Conservation (phyloP, 805 yeast species). For the Myxozyma neotropica region DNA sequence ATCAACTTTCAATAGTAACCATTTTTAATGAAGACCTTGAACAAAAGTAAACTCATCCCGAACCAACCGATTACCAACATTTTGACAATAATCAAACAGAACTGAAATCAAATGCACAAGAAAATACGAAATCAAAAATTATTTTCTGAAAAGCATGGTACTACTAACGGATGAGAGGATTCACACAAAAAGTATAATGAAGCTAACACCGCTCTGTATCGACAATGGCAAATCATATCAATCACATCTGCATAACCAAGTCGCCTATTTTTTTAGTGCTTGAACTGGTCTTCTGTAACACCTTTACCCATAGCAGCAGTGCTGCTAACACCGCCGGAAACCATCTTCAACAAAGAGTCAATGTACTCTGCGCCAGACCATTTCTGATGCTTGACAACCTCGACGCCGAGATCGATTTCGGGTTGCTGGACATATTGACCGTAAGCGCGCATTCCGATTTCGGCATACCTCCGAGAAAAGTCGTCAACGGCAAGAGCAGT, state of each 20-base stretch:
- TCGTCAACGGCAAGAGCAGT: constrained; percentile 89
- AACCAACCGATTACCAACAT: not conserved
- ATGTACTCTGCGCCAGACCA: constrained; percentile 99
- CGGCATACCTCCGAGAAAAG: constrained; percentile 75
- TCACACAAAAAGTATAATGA: no score
- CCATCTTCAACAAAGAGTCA: constrained; percentile 84
- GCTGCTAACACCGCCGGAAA: constrained; percentile 90
- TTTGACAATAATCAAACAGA: not conserved
- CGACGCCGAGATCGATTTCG: constrained; percentile 87
- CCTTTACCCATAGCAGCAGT: constrained; percentile 99
- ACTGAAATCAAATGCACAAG: not conserved
- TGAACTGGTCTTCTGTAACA: constrained; percentile 96
- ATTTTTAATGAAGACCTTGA: not conserved
- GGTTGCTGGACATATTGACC: constrained; percentile 84
- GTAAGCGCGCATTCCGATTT: constrained; percentile 93
- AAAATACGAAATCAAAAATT: not conserved
- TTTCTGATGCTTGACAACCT: constrained; percentile 95
- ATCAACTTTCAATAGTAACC: no score
- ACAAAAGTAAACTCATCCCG: not conserved
- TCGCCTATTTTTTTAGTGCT: constrained; percentile 37
- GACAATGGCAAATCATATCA: not conserved
- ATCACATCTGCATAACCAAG: not conserved
- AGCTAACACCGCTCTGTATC: not conserved
- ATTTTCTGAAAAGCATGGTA: not conserved
- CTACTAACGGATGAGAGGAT: not conserved